Base-by-base conservation (phyloP, 2,329 filamentous ascomycete species). In the Diaporthe australafricana region DNA sequence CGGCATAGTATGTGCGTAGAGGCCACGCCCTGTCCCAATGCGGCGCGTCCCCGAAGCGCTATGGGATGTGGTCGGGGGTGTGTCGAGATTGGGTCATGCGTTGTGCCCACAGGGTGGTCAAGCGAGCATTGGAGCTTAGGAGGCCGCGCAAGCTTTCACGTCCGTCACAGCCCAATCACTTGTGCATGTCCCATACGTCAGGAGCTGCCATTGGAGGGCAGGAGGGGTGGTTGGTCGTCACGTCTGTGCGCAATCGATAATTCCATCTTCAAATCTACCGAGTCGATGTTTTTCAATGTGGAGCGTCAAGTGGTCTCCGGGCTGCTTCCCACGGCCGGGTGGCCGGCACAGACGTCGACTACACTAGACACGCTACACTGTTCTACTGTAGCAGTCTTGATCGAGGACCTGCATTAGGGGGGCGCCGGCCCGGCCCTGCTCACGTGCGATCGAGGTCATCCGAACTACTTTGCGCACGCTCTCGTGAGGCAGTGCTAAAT, bases 121-220 rank as follows among this genome's bases (percentile, higher is more conserved):
- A 65, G 30, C n/a, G 60, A 38, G 30, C 45, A 50, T 38, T 27
- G 45, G 60, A 50, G 30, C 3, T 22, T 12, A 50, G 25, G 45
- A 38, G 42, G 45, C 35, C 60, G 45, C 60, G 60, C 45, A 48
- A 65, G 42, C 60, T n/a, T 27, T 65, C n/a, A 11, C 42, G 42
- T 48, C 12, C 14, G n/a, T 63, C 60, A 63, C 60, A 63, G 42
- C n/a, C 60, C 60, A 63, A 63, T 63, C 60, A 63, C 60, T 20
- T n/a, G 60, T 48, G 45, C 45, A 50, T 65, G 60, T 50, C 22
- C n/a, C 60, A 27, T 20, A 38, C 17, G 32, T 25, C 42, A 38
- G 30, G 14, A 38, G 60, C 45, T 65, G 30, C 16, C 30, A 65
- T 50, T 65, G 60, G 60, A 27, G 60, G 8, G 20, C 22, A n/a